phyloP scores from a whole-genome alignment of 1,284 basidiomycete genomes.

The Heimioporus retisporus region DNA sequence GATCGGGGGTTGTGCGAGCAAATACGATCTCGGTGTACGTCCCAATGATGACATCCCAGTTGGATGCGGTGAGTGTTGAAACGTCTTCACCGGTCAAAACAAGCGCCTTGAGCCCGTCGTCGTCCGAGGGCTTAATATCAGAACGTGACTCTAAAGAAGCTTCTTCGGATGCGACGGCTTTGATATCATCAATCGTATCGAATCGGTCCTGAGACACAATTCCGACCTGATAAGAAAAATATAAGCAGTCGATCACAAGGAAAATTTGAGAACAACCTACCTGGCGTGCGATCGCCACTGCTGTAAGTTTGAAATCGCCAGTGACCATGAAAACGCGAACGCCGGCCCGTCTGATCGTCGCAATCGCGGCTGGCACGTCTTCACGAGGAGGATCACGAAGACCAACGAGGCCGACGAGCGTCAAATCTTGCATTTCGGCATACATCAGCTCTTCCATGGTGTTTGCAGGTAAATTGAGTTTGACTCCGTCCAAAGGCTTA shows the following conservation, averaged over 20 bases:
- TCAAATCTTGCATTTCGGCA: not conserved
- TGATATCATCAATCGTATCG: not conserved
- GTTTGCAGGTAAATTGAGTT: slow-evolving; percentile 42
- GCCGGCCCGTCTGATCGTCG: not conserved
- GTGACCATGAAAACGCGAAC: not conserved
- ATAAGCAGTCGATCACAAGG: not conserved
- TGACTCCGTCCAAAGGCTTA: slow-evolving; percentile 41
- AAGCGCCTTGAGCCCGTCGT: not conserved
- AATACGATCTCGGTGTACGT: not conserved
- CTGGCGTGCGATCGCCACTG: not conserved
- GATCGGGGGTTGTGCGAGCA: not conserved
- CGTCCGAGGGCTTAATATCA: not conserved
- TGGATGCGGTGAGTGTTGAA: not conserved
- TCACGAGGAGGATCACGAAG: not conserved
- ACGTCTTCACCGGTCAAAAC: not conserved
- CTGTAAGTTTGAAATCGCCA: not conserved
- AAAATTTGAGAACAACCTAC: not conserved
- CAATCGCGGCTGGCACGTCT: not conserved
- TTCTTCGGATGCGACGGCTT: not conserved
- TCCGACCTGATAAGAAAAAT: not conserved
- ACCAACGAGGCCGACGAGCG: not conserved
- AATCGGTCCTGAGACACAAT: not conserved
- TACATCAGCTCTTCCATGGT: slow-evolving; percentile 27
- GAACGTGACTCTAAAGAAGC: not conserved
- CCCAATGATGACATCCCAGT: not conserved